These are phyloP conservation scores for Talaromyces verruculosus DNA, from an alignment of 2,329 filamentous ascomycete species.

Conservation along the genomic window DNA sequence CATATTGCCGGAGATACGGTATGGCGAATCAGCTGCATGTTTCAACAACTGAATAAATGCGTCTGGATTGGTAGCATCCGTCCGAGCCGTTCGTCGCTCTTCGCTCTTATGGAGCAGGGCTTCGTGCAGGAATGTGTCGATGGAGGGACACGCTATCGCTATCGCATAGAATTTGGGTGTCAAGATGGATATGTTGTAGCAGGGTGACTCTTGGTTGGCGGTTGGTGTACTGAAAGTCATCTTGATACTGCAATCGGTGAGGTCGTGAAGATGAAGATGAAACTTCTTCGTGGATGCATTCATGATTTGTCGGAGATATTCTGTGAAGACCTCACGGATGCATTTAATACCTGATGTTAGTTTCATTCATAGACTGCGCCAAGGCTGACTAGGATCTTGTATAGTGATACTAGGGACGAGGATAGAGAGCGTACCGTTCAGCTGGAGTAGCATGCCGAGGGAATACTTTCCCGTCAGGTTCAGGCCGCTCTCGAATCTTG, in stretches of 20 bases:
- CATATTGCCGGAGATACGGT: background rate
- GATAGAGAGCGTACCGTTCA: background rate
- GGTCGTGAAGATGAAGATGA: background rate
- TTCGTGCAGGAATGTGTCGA: background rate
- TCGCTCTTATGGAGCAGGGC: background rate
- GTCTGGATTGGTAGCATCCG: background rate
- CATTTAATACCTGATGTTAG: slow-evolving; percentile 1
- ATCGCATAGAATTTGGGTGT: slow-evolving; percentile 11
- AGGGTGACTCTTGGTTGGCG: background rate
- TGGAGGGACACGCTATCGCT: background rate
- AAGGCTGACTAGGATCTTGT: background rate
- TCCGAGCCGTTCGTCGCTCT: background rate
- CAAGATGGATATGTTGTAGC: background rate
- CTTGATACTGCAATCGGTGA: background rate
- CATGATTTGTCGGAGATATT: slow-evolving; percentile 8
- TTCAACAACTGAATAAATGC: slow-evolving; percentile 4
- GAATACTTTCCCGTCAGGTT: background rate
- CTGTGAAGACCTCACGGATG: background rate
- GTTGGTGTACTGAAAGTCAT: slow-evolving; percentile 4
- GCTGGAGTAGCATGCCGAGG: background rate
- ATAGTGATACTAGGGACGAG: background rate
- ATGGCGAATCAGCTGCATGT: background rate
- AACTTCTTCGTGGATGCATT: background rate
- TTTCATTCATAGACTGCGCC: background rate
- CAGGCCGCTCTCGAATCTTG: slow-evolving; percentile 3